Base-by-base conservation (phyloP, 2,329 filamentous ascomycete genomes). In the Chrysoporthe cubensis region DNA sequence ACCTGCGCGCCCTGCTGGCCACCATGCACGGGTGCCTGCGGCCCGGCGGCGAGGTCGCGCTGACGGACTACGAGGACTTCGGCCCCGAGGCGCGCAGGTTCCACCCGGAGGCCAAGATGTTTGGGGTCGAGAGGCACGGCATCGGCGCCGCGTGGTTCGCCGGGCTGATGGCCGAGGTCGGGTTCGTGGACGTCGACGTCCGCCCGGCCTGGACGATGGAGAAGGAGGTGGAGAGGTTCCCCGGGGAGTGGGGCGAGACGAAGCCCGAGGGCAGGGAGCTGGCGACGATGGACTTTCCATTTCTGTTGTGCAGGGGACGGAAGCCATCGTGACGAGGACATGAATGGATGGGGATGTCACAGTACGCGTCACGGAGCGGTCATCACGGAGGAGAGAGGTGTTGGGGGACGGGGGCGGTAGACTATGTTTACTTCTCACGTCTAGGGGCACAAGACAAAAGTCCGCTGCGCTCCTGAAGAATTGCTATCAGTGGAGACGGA, bases 11-110 rank as follows among this genome's bases (percentile, higher is more conserved):
- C 0, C 76, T 87, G 1, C 75, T 88, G 32, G 68, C 62, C 4
- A 84, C 82, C 1, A 79, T 87, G 74, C 74, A 79, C 37, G 82
- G 78, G 6, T 83, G 82, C 50, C 75, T 88, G 56, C 80, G 78
- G 65, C 74, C 78, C 0, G 84, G 84, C 0, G 86, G 85, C 0
- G 72, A 75, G 63, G 77, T 87, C 0, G 83, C 83, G 1, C 74
- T 88, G 71, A 88, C 85, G 1, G 86, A 88, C 72, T 88, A 84
- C 73, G 85, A 88, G 72, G 82, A 88, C 70, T 84, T 83, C 73
- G 86, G 86, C 0, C 80, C 81, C 0, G 82, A 82, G 56, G 83
- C 85, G 1, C 77, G 81, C 43, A 76, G 75, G 60, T 88, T 88
- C 71, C 86, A 88, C 74, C 81, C 85, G 0, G 76, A 80, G 71